Percentiles rank a stretch among this genome's conserved stretches.
Evolutionary conservation across 805 yeast species (phyloP).

Genomic region (Metschnikowia picachoensis): DNA sequence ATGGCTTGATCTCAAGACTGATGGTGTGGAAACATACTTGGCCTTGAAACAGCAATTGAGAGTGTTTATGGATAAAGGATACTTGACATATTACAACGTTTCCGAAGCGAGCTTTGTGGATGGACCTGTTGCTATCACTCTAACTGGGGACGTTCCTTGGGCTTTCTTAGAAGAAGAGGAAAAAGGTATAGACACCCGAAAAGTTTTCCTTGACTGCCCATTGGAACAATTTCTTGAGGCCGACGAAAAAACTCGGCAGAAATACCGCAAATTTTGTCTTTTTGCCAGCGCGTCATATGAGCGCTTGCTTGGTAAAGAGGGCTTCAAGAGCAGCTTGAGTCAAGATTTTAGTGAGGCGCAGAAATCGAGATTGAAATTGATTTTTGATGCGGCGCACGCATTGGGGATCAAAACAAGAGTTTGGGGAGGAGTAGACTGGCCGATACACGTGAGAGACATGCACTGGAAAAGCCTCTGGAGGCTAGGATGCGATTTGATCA

Average conservation of each 20-base stretch:
- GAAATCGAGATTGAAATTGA: conserved; percentile 19
- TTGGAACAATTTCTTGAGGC: conserved; percentile 28
- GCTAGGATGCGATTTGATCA: conserved; percentile 54
- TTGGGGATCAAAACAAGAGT: conserved; percentile 53
- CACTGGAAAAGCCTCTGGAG: conserved; percentile 49
- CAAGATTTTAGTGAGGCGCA: conserved; percentile 36
- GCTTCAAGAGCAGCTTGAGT: conserved; percentile 14
- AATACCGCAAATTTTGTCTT: conserved; percentile 27
- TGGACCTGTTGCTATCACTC: conserved; percentile 59
- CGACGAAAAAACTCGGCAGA: conserved; percentile 21
- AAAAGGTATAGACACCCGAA: conserved; percentile 14
- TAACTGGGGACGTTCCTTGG: conserved; percentile 63
- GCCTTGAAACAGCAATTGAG: conserved; percentile 43
- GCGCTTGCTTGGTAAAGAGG: conserved; percentile 23
- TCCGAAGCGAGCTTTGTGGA: conserved; percentile 27
- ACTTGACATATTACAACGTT: conserved; percentile 47
- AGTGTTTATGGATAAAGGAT: conserved; percentile 45
- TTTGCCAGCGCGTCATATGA: conserved; percentile 44
- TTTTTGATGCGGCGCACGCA: conserved; percentile 44
- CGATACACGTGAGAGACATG: conserved; percentile 38
- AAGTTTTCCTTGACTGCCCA: conserved; percentile 54
- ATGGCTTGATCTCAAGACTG: conserved; percentile 61
- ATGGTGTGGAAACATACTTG: conserved; percentile 46
- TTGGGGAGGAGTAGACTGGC: conserved; percentile 77
- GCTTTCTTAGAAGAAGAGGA: conserved; percentile 26